Percentiles rank a stretch among this genome's conserved stretches.
Conservation (phyloP, 106 monocot species). For the Xerophyta viscosa region DNA sequence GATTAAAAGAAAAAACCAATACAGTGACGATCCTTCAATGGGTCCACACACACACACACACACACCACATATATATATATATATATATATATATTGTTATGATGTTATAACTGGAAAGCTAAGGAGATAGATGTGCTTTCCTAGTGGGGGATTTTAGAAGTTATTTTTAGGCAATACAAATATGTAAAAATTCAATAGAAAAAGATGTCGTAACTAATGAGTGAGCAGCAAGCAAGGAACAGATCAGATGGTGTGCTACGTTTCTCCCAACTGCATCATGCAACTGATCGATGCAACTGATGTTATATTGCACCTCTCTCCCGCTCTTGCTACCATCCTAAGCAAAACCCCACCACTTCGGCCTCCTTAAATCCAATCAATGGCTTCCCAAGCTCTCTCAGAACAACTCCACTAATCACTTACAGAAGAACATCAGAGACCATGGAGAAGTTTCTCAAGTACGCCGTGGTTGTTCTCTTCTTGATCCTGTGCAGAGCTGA, state of each 20-base stretch:
- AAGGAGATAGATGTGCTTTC: too few species aligned
- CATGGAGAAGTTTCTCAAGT: background rate
- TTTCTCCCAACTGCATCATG: background rate
- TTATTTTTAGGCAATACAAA: background rate
- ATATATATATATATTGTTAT: too few species aligned
- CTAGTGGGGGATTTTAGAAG: background rate
- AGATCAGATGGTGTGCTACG: background rate
- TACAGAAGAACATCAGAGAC: conserved; percentile 1
- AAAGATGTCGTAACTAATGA: conserved; percentile 1
- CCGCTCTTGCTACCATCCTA: conserved; percentile 9
- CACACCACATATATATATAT: too few species aligned
- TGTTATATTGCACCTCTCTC: background rate
- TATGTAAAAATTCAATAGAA: background rate
- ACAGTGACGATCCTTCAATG: too few species aligned
- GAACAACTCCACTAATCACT: background rate
- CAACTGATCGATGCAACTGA: background rate
- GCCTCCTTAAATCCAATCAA: background rate
- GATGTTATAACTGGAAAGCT: background rate
- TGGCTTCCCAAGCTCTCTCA: background rate
- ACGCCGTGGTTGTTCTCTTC: conserved; percentile 10
- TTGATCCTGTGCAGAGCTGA: conserved; percentile 5
- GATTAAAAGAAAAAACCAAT: too few species aligned
- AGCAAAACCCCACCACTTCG: conserved; percentile 18
- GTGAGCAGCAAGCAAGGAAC: background rate
- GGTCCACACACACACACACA: too few species aligned